Evolutionary conservation across 2,329 filamentous ascomycete genomes (phyloP).

Genomic region (Microsporum audouinii): DNA sequence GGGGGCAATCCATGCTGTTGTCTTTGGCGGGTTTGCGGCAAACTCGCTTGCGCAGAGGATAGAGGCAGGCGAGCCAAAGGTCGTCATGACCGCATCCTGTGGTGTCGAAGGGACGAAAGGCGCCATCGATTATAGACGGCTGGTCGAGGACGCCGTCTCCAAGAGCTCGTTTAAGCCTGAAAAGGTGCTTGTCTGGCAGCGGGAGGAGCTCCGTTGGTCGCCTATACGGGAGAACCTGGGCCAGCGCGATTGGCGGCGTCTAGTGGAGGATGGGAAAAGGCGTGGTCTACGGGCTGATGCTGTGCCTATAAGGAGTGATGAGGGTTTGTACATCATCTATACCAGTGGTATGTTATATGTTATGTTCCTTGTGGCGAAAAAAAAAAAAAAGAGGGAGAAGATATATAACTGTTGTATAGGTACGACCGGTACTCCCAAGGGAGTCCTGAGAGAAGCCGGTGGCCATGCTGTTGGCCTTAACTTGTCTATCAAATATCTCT

Average conservation of each 20-base stretch:
- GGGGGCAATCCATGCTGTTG: slow-evolving; percentile 79
- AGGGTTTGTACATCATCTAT: slow-evolving; percentile 83
- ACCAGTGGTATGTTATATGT: slow-evolving; percentile 47
- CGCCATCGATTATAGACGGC: slow-evolving; percentile 61
- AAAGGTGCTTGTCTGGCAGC: slow-evolving; percentile 71
- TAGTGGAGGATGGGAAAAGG: slow-evolving; percentile 58
- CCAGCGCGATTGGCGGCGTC: slow-evolving; percentile 66
- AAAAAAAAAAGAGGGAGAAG: neutral
- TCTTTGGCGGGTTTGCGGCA: slow-evolving; percentile 85
- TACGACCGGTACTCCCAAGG: slow-evolving; percentile 73
- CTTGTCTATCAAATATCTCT: slow-evolving; percentile 70
- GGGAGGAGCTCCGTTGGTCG: slow-evolving; percentile 64
- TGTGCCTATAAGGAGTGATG: slow-evolving; percentile 65
- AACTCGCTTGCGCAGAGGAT: slow-evolving; percentile 76
- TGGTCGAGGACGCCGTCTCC: slow-evolving; percentile 62
- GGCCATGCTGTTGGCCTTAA: slow-evolving; percentile 80
- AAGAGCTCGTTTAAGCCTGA: slow-evolving; percentile 59
- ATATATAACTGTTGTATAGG: slow-evolving; percentile 32
- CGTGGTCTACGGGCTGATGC: slow-evolving; percentile 59
- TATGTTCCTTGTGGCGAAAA: neutral
- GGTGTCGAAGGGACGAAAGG: slow-evolving; percentile 81
- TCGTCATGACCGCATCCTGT: slow-evolving; percentile 78
- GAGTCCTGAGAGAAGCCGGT: slow-evolving; percentile 68
- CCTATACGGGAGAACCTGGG: slow-evolving; percentile 54
- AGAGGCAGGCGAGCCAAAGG: slow-evolving; percentile 63